These are phyloP conservation scores for Rhizophora mangle DNA, from an alignment of 345 rosid species.

Conservation along the genomic window DNA sequence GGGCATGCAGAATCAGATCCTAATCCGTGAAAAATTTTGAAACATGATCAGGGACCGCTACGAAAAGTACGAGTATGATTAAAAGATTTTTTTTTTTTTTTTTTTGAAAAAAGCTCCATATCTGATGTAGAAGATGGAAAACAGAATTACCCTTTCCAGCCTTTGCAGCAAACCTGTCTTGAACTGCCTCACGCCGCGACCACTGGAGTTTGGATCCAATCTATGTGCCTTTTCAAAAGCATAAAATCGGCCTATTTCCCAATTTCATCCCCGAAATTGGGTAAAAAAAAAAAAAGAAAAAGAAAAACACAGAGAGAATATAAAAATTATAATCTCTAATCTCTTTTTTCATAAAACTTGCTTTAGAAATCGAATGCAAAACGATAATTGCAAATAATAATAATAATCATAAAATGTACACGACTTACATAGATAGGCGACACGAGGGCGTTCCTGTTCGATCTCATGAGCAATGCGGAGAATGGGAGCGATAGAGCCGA, in stretches of 20 bases:
- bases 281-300: not conserved
- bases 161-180: conserved; percentile 77
- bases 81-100: too few species aligned
- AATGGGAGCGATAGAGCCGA: conserved; percentile 74
- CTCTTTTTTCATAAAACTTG: too few species aligned
- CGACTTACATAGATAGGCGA: conserved; percentile 80
- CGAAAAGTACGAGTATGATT: too few species aligned
- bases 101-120: too few species aligned
- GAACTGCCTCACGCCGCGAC: conserved; percentile 87
- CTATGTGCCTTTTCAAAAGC: conserved; percentile 91
- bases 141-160: conserved; percentile 60
- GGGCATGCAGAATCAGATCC: too few species aligned
- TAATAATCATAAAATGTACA: not conserved
- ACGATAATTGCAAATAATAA: too few species aligned
- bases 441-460: conserved; percentile 93
- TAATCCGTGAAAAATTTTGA: too few species aligned
- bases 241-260: conserved; percentile 66
- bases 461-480: conserved; percentile 88
- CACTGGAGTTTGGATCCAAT: conserved; percentile 66
- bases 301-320: not conserved
- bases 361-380: too few species aligned
- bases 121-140: not conserved
- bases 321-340: not conserved
- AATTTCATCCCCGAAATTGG: not conserved
- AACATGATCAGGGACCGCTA: too few species aligned